Base-by-base conservation (phyloP, 495 filamentous ascomycete species). In the Bacidia rubella region DNA sequence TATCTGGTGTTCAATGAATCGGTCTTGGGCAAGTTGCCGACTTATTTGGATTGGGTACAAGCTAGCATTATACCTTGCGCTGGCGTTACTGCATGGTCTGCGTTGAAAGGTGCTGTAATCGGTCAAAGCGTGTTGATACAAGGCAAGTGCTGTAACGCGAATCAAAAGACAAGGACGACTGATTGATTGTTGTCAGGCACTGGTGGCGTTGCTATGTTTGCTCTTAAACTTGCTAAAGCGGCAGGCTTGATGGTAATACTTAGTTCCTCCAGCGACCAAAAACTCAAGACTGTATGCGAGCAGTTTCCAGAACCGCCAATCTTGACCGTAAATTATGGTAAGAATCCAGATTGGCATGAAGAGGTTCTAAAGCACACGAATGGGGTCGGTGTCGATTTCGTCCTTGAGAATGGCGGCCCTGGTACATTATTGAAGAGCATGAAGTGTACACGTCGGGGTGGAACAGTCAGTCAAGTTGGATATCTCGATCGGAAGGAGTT, bases 121-220 rank as follows among this genome's bases (percentile, higher is more conserved):
- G 69, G 69, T 2, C 49, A 64, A 46, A 69, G 51, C n/a, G 66
- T 70, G 20, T 56, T 72, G 46, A 62, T 72, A 44, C 68, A 72
- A 62, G 68, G 66, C 65, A 55, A 24, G 54, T 60, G 20, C 47
- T 38, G 1, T 5, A 24, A 11, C 21, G 17, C 11, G 11, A 15
- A 5, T 50, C 32, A 10, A 9, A 39, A 39, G 10, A 39, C 32
- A n/a, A 39, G 9, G n/a, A 39, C 32, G 32, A n/a, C 32, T n/a
- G n/a, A 39, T n/a, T 39, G 32, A 39, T 39, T 39, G n/a, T 39
- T 39, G 32, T n/a, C 32, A 39, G 32, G 32, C 32, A 39, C 32
- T 39, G 32, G 32, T 39, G 32, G 32, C 32, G 32, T 39, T 39
- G 32, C 32, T n/a, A 39, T 39, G 32, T 39, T 39, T 39, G 32